Evolutionary conservation across 192 early-diverging fungal genomes (phyloP).

Genomic region (Coemansia sp.): DNA sequence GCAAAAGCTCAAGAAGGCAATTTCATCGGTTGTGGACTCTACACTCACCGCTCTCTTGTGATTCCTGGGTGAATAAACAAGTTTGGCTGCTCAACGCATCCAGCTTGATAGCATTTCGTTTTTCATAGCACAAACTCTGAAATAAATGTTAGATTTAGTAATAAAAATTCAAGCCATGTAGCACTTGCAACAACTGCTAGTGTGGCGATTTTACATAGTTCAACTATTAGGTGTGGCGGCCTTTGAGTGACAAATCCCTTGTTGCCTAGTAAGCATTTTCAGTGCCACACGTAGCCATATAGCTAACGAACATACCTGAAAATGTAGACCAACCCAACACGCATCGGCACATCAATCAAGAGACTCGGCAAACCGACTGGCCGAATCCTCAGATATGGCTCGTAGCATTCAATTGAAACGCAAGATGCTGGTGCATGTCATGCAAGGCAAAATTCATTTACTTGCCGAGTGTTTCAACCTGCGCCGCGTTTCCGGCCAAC

Average conservation of each 20-base stretch:
- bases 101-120: neutral
- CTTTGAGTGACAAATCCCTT: neutral
- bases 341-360: neutral
- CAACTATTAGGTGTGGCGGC: neutral
- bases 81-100: no score
- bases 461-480: neutral
- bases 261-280: neutral
- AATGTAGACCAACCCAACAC: neutral
- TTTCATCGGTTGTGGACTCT: constrained; percentile 40
- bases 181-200: neutral
- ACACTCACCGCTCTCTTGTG: constrained; percentile 44
- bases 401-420: neutral
- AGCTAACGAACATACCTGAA: neutral
- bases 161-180: neutral
- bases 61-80: neutral
- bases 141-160: neutral
- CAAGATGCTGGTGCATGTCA: neutral
- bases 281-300: neutral
- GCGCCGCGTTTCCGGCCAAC: neutral
- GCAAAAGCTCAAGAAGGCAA: constrained; percentile 52
- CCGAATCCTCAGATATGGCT: neutral
- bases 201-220: neutral
- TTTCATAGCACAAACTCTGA: neutral
- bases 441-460: neutral
- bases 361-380: neutral